Conservation (phyloP, 352 stramenopile species). For the Globisporangium nodosum region DNA sequence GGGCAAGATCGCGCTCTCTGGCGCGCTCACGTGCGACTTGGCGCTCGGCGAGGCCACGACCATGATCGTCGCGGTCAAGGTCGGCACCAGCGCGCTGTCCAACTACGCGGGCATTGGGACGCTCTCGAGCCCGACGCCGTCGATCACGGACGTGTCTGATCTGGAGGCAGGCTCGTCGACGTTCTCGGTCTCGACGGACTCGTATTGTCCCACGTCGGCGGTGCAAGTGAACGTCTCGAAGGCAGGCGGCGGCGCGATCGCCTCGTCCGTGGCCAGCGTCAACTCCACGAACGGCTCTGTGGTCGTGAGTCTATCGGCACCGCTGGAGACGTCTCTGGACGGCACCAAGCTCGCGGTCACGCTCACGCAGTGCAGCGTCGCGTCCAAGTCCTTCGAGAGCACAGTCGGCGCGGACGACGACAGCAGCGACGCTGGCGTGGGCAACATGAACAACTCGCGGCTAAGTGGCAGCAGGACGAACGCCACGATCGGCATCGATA, state of each 20-base stretch:
- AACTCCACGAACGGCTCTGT: conserved; percentile 34
- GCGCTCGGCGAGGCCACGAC: conserved; percentile 21
- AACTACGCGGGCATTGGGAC: conserved; percentile 38
- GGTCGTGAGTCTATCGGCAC: conserved; percentile 27
- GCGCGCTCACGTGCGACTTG: conserved; percentile 43
- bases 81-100: conserved; percentile 43
- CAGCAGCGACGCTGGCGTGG: conserved; percentile 8
- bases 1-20: conserved; percentile 36
- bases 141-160: conserved; percentile 32
- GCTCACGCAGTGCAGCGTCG: conserved; percentile 46
- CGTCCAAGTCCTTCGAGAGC: conserved; percentile 15
- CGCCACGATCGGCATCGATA: conserved; percentile 8
- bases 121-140: conserved; percentile 19
- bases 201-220: conserved; percentile 27
- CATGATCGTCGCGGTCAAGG: conserved; percentile 43
- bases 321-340: conserved; percentile 24
- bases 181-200: conserved; percentile 33
- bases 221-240: conserved; percentile 31
- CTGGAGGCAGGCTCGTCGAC: conserved; percentile 26
- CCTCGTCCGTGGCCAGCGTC: conserved; percentile 12
- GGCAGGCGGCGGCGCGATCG: not conserved
- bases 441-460: conserved; percentile 6
- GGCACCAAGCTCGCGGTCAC: conserved; percentile 29
- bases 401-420: conserved; percentile 15
- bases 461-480: not conserved